Evolutionary conservation across 441 rosid species (phyloP), one percentile per base, ranked within the genome.

Genomic region (Syzygium malaccense): DNA sequence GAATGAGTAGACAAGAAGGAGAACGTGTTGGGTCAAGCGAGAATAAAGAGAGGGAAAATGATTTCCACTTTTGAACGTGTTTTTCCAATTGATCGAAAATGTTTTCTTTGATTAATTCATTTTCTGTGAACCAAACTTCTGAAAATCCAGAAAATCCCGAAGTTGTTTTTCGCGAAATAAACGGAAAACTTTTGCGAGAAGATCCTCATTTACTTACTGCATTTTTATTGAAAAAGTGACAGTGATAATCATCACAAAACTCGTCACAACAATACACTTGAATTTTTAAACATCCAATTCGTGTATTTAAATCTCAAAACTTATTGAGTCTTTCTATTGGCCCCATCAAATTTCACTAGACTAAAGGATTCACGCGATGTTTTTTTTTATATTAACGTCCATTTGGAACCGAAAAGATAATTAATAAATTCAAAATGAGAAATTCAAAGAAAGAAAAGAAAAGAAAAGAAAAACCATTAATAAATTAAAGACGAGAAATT

Each of bases 151-250:
- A 41, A 41, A 23, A 55, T 55, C 25, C 3, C 7, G 1, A 55
- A 19, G 58, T 7, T 20, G 2, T 56, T 56, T 56, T 56, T 20
- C 23, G 48, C 9, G 48, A 45, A 66, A 66, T 8, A 32, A 66
- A 2, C 0, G 3, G 2, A 18, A 32, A 8, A 0, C 0, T 18
- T 32, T 66, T 32, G 13, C 8, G 48, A n/a, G 33, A 62, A 62
- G 19, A 14, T 19, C 13, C 18, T n/a, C 3, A n/a, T n/a, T 14
- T n/a, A 32, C 33, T 66, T 66, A 32, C 7, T 17, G 25, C 45
- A 66, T 32, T 32, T 33, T 3, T 19, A 33, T 32, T 9, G 2
- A 7, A 33, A 68, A 68, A 68, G 14, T 9, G 10, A 68, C 4
- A 9, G 0, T 10, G 14, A 18, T 4, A 66, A 66, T 17, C 0